phyloP scores from a whole-genome alignment of 345 rosid genomes.

The Fremontodendron californicum region DNA sequence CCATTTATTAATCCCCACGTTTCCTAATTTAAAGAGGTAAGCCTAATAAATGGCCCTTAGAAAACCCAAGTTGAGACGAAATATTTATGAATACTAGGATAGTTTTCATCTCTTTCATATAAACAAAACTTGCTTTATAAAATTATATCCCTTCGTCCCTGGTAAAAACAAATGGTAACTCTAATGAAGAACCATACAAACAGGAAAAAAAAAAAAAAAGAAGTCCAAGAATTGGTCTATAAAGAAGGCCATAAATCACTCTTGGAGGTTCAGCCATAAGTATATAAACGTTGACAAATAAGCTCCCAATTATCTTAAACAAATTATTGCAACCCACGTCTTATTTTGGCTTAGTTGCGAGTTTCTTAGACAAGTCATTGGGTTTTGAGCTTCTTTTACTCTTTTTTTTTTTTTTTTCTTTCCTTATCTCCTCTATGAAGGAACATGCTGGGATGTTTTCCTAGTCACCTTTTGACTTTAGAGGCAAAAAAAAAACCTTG shows the following conservation, averaged over 20 bases:
- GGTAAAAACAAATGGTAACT: too few species aligned
- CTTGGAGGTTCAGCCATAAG: neutral
- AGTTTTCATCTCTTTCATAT: neutral
- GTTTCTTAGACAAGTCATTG: conserved; percentile 22
- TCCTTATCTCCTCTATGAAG: conserved; percentile 17
- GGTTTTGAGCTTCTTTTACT: conserved; percentile 30
- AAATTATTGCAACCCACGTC: too few species aligned
- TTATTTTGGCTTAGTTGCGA: too few species aligned
- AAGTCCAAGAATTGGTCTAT: neutral
- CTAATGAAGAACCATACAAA: neutral
- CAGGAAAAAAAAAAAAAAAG: too few species aligned
- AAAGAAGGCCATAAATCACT: neutral
- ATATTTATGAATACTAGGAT: neutral
- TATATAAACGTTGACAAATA: conserved; percentile 33
- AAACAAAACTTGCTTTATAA: neutral
- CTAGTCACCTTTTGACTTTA: conserved; percentile 40
- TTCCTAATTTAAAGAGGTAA: too few species aligned
- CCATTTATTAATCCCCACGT: neutral
- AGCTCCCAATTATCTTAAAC: neutral
- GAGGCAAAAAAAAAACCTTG: conserved; percentile 23
- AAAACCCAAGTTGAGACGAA: neutral
- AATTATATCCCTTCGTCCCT: neutral
- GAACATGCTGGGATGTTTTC: conserved; percentile 35
- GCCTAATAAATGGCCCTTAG: neutral
- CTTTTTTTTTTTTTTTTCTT: neutral